Base-by-base conservation (phyloP, 2,329 filamentous ascomycete genomes). In the Calycina herbarum region DNA sequence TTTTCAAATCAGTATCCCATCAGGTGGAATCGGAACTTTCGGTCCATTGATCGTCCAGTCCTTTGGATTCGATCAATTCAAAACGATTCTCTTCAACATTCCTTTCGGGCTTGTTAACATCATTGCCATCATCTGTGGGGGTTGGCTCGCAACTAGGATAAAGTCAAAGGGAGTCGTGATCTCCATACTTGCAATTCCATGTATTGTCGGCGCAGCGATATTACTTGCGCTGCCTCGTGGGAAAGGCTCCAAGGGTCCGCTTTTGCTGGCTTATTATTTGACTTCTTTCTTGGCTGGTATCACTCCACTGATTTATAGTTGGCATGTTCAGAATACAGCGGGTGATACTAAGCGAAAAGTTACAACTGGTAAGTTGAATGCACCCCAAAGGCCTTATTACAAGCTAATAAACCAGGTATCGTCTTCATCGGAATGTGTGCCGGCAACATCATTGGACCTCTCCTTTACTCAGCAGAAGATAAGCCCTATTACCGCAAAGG, bases 291-390 rank as follows among this genome's bases (percentile, higher is more conserved):
- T 87, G 59, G 84, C 85, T 0, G 86, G 82, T 5, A 86, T 86
- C 65, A 82, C 86, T 2, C 87, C 85, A 0, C 76, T 88, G 35
- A 83, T 88, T 45, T 88, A 86, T 69, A 83, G 83, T 0, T 88
- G 86, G 85, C 84, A 83, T 1, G 80, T 83, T 1, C 84, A 86
- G 67, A 89, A 89, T 68, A 88, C 88, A 0, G 88, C 85, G 0
- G 88, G 89, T 1, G 87, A 90, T 72, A 91, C 88, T 0, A 91
- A 91, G 77, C 85, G 86, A 66, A 90, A 90, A 72, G 83, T 85
- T 15, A 88, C 84, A 0, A 89, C 87, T 0, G 20, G 48, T 24
- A 54, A 54, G 48, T 54, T 27, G 24, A 29, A 11, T 5, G 20
- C 20, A 24, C 20, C 1, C 10, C 1, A 3, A 5, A 15, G 8